Conservation (phyloP, 495 filamentous ascomycete species). For the Alectoria sarmentosa region DNA sequence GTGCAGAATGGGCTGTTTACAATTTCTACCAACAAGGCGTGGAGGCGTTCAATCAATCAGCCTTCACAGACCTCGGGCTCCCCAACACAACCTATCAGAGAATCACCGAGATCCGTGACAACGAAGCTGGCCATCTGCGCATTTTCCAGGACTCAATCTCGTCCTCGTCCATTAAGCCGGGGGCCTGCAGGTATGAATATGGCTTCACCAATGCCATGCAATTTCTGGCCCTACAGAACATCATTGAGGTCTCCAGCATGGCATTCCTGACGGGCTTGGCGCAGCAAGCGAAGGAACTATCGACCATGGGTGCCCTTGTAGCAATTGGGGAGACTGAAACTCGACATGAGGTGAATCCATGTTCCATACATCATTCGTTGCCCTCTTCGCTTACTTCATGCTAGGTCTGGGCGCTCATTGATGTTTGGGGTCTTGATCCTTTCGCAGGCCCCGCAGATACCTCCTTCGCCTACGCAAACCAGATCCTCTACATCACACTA, state of each 20-base stretch:
- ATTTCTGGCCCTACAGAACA: slow-evolving; percentile 12
- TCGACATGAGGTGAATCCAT: slow-evolving; percentile 5
- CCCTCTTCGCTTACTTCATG: not conserved
- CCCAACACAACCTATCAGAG: slow-evolving; percentile 12
- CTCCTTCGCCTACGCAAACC: slow-evolving; percentile 12
- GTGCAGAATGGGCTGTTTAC: slow-evolving; percentile 13
- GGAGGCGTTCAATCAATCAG: slow-evolving; percentile 13
- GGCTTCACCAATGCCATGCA: not conserved
- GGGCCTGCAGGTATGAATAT: slow-evolving; percentile 8
- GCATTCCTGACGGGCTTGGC: slow-evolving; percentile 9
- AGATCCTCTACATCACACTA: slow-evolving; percentile 9
- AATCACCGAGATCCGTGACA: slow-evolving; percentile 13
- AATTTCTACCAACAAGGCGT: slow-evolving; percentile 14
- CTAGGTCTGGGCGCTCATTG: slow-evolving; percentile 12
- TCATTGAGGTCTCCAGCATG: slow-evolving; percentile 15
- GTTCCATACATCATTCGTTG: not conserved
- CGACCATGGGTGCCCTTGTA: slow-evolving; percentile 4
- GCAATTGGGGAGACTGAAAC: slow-evolving; percentile 11
- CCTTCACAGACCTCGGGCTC: slow-evolving; percentile 6
- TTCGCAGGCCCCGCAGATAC: slow-evolving; percentile 10
- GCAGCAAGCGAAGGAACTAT: slow-evolving; percentile 6
- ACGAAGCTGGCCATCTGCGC: slow-evolving; percentile 13
- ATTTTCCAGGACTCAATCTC: slow-evolving; percentile 14
- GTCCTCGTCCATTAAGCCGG: slow-evolving; percentile 9
- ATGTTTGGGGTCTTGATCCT: slow-evolving; percentile 11